Conservation (phyloP, 768 basidiomycete genomes). For the Termitomyces sp. region DNA sequence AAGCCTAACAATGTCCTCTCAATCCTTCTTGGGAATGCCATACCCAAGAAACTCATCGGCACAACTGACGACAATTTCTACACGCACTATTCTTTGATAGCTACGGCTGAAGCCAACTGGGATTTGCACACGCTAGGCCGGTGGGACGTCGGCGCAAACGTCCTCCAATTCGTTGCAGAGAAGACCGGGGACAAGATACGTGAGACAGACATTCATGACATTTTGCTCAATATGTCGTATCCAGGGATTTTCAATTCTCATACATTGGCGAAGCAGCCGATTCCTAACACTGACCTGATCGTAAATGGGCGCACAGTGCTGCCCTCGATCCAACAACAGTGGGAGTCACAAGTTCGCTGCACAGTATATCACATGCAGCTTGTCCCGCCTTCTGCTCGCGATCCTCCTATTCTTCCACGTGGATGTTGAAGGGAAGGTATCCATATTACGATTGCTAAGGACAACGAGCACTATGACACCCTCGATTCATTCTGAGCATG, state of each 20-base stretch:
- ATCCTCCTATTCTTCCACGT: conserved; percentile 2
- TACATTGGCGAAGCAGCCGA: conserved; percentile 8
- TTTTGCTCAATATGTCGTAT: conserved; percentile 20
- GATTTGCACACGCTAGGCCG: conserved; percentile 54
- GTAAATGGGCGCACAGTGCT: conserved; percentile 20
- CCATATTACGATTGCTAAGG: not conserved
- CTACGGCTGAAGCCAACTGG: conserved; percentile 59
- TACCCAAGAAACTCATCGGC: conserved; percentile 35
- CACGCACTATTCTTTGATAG: conserved; percentile 53
- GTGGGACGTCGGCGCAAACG: conserved; percentile 32
- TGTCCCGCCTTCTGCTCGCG: conserved; percentile 5
- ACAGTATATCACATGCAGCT: conserved; percentile 18
- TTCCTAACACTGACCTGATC: conserved; percentile 20
- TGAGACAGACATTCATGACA: conserved; percentile 3
- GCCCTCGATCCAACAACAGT: conserved; percentile 16
- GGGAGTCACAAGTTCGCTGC: conserved; percentile 19
- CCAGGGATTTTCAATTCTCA: conserved; percentile 21
- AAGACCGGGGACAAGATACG: conserved; percentile 34
- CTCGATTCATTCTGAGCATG: not conserved
- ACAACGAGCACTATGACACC: not conserved
- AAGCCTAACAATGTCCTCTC: conserved; percentile 43
- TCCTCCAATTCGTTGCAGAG: conserved; percentile 45
- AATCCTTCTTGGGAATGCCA: conserved; percentile 34
- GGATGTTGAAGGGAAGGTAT: conserved; percentile 4
- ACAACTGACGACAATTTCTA: conserved; percentile 51